phyloP scores from a whole-genome alignment of 179 eudicot genomes.

The Gypsophila paniculata region DNA sequence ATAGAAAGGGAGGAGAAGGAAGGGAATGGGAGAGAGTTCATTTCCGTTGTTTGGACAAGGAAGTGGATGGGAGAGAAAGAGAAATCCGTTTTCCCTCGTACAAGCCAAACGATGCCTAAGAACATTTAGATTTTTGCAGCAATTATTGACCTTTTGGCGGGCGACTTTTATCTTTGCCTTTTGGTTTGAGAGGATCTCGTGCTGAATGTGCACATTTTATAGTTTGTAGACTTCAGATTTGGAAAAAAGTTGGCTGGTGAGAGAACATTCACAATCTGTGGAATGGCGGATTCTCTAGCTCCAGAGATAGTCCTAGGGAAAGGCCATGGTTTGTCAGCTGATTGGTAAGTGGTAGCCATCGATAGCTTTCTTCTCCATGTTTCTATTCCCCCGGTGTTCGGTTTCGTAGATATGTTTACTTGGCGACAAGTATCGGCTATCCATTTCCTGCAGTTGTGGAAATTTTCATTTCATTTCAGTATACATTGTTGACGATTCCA shows the following conservation, averaged over 20 bases:
- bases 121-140: background rate
- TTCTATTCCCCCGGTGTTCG: background rate
- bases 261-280: slow-evolving; percentile 82
- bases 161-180: background rate
- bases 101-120: background rate
- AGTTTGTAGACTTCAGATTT: slow-evolving; percentile 94
- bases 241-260: slow-evolving; percentile 72
- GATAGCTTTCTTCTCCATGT: slow-evolving; percentile 9
- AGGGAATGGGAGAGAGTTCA: too few relatives aligned
- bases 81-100: too few relatives aligned
- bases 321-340: slow-evolving; percentile 87
- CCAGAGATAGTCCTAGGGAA: slow-evolving; percentile 93
- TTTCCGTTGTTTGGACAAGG: too few relatives aligned
- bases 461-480: too few relatives aligned
- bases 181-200: background rate
- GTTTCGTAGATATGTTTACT: background rate
- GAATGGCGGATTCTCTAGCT: slow-evolving; percentile 81
- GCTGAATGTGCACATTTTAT: slow-evolving; percentile 18
- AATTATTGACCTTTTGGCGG: background rate
- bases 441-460: too few relatives aligned
- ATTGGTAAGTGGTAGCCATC: slow-evolving; percentile 53
- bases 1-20: too few relatives aligned
- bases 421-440: background rate
- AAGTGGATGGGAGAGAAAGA: too few relatives aligned
- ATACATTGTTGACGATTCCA: background rate